A percentile compares a stretch with the other conserved stretches of the same genome.
Evolutionary conservation across 768 basidiomycete genomes (phyloP).

Genomic region (Naganishia randhawae): DNA sequence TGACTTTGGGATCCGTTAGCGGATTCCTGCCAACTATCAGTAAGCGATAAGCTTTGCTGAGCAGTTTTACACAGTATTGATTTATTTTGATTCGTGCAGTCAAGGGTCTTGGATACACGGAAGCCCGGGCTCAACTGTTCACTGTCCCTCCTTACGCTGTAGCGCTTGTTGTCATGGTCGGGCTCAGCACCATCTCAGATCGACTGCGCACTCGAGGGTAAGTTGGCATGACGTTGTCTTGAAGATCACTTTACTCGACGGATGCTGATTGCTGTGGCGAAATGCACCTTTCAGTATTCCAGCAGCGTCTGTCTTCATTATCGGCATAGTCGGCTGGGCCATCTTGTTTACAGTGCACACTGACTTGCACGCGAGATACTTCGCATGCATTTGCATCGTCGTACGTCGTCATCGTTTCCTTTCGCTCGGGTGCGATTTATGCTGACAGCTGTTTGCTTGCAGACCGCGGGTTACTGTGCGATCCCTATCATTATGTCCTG

Average conservation of each 20-base stretch:
- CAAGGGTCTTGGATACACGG: constrained; percentile 48
- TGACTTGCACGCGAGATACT: constrained; percentile 50
- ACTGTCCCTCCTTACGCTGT: constrained; percentile 52
- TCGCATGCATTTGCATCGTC: constrained; percentile 51
- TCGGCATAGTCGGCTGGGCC: constrained; percentile 51
- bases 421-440: constrained; percentile 6
- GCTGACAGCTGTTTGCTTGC: constrained; percentile 9
- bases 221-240: background rate
- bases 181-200: constrained; percentile 45
- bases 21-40: constrained; percentile 52
- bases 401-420: constrained; percentile 21
- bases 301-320: constrained; percentile 43
- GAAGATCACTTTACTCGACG: background rate
- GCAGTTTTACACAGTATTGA: background rate
- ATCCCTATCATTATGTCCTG: constrained; percentile 44
- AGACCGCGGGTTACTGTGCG: constrained; percentile 28
- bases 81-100: constrained; percentile 19
- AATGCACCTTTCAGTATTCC: constrained; percentile 28
- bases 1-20: constrained; percentile 37
- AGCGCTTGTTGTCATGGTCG: constrained; percentile 49
- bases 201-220: constrained; percentile 40
- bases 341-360: constrained; percentile 37
- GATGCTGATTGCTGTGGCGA: background rate
- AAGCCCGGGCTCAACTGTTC: constrained; percentile 44
- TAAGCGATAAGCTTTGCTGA: background rate